These are phyloP conservation scores for Murraya paniculata DNA, from an alignment of 345 rosid genomes.

Conservation along the genomic window DNA sequence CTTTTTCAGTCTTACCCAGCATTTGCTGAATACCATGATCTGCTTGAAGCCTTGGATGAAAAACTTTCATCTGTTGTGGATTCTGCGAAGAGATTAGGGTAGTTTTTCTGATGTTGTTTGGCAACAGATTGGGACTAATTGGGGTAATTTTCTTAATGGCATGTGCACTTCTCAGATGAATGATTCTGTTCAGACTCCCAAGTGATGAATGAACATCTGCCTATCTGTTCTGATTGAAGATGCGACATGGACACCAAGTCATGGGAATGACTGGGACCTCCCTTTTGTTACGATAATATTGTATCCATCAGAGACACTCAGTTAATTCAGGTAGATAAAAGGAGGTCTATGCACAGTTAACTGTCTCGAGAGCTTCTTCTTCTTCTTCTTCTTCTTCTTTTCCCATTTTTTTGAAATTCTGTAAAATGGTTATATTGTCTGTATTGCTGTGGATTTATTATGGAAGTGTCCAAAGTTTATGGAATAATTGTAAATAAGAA, in stretches of 20 bases:
- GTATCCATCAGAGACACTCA: background rate
- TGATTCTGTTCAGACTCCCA: background rate
- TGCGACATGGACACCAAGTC: background rate
- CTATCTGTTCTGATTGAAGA: background rate
- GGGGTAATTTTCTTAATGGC: constrained; percentile 1
- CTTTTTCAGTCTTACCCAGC: constrained; percentile 55
- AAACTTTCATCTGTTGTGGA: constrained; percentile 40
- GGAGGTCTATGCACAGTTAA: constrained; percentile 14
- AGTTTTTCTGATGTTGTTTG: background rate
- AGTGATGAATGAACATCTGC: background rate
- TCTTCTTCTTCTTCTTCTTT: background rate
- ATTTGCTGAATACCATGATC: constrained; percentile 72
- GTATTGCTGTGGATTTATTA: background rate
- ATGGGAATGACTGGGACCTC: background rate
- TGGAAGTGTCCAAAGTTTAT: too few species aligned
- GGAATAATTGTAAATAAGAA: too few species aligned
- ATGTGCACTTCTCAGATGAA: background rate
- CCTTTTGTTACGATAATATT: background rate
- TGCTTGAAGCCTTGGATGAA: constrained; percentile 61
- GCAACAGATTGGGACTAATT: constrained; percentile 1
- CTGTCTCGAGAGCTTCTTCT: background rate
- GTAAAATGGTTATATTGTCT: background rate
- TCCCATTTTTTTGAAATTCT: background rate
- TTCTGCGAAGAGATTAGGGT: constrained; percentile 29
- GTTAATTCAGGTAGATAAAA: constrained; percentile 28